Evolutionary conservation across 2,329 filamentous ascomycete genomes (phyloP), one percentile per base, ranked within the genome.

Genomic region (Fusarium transvaalense): DNA sequence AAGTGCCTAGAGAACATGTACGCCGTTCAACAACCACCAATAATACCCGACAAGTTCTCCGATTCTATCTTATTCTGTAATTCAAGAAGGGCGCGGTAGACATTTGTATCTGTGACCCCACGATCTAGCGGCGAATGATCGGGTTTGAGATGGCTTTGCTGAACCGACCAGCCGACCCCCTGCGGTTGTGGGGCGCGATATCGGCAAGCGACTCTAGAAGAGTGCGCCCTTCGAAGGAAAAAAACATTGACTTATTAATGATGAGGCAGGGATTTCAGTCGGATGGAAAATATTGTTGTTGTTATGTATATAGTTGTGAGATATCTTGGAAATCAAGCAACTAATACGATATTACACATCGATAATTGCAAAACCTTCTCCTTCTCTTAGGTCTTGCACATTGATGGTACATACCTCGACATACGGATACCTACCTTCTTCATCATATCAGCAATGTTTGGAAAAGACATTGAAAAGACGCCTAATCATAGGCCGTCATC

Each of bases 101-200:
- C 21, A 23, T 10, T 23, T n/a, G 23, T 14, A 37, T 46, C 25
- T 21, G 43, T 43, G 32, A 61, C 51, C 45, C 45, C 31, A 35
- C 39, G 47, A 42, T 37, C 27, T 17, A 34, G 15, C 9, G 51
- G 47, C 61, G 56, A 66, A 69, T 62, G 51, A 54, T 32, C 37
- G 31, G 53, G 45, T 41, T 35, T 43, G 27, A n/a, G 41, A 42
- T 58, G 21, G 55, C 45, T 39, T 47, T 62, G 21, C 56, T 46
- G n/a, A 39, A 55, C 48, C 50, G 41, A 68, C 39, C 23, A 54
- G 56, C 46, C 29, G 52, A 37, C 23, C 32, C 23, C 47, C 34
- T 38, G 56, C 51, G 51, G n/a, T 27, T 66, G 65, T 66, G 66
- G 66, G 66, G 61, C 66, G 66, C 66, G 66, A 69, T 66, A 69